Percentiles rank a stretch among this genome's conserved stretches.
These are phyloP conservation scores for Secale cereale DNA, from an alignment of 176 grass and related monocot genomes.

Conservation along the genomic window DNA sequence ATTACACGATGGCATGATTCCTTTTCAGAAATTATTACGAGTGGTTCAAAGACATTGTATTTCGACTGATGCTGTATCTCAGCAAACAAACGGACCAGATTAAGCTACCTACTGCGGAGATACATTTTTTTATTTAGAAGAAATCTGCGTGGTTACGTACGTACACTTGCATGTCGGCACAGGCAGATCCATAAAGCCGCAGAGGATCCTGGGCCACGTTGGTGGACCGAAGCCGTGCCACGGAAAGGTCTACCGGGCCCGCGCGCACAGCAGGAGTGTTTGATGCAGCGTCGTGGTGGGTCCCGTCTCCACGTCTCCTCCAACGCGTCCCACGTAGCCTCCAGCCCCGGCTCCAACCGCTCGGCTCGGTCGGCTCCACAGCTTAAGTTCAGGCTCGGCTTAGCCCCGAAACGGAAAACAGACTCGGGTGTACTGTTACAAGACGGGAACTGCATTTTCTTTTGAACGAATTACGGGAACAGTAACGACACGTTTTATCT, in stretches of 20 bases:
- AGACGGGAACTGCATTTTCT: too few relatives aligned
- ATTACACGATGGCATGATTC: neutral
- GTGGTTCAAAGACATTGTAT: neutral
- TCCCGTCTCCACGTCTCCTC: constrained; percentile 1
- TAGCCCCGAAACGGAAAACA: neutral
- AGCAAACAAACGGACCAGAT: too few relatives aligned
- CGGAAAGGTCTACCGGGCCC: constrained; percentile 4
- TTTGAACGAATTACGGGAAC: neutral
- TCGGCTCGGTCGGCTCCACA: neutral
- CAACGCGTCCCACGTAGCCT: neutral
- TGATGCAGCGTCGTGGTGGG: constrained; percentile 9
- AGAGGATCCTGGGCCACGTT: neutral
- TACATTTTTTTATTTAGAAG: too few relatives aligned
- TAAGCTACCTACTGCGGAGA: too few relatives aligned
- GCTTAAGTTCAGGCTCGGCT: neutral
- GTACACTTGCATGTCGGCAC: neutral
- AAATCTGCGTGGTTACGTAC: too few relatives aligned
- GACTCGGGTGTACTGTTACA: neutral
- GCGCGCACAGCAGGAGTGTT: neutral
- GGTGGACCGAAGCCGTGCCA: neutral
- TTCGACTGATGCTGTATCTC: too few relatives aligned
- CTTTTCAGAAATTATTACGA: too few relatives aligned
- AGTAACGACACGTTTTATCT: neutral
- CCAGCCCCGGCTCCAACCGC: neutral
- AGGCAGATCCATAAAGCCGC: neutral